Base-by-base conservation (phyloP, 106 monocot genomes). In the Alisma plantagoaquatica region DNA sequence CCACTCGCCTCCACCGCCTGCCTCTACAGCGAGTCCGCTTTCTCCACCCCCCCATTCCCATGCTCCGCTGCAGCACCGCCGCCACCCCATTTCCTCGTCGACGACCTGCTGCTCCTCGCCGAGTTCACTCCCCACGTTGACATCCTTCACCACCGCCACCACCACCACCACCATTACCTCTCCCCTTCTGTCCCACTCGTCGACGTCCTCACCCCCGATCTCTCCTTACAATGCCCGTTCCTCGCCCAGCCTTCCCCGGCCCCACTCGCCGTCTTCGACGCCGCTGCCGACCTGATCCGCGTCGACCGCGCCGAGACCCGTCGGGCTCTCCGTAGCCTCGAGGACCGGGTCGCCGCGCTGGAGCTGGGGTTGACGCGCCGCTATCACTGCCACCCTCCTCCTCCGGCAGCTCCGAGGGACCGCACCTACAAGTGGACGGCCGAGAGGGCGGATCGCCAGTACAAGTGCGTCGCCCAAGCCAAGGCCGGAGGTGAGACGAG, bases 371-470 rank as follows among this genome's bases (percentile, higher is more conserved):
- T 69, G 43, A 50, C 53, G 1, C 70, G 42, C 3, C 48, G 49
- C 14, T 3, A 27, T 2, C 35, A 19, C 23, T 16, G 53, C 6
- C 8, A n/a, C 43, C 0, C 53, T 43, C 43, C 58, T 12, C 10
- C 20, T 21, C 24, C 31, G 33, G 35, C 35, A 14, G 35, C 6
- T 6, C 6, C 6, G 35, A 33, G 27, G 24, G 74, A 83, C 29
- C 63, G 79, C 10, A 90, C 79, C 74, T 83, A 74, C 68, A 80
- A 70, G 12, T 90, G 79, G 79, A 77, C 75, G 62, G 53, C 76
- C 20, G 44, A 52, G 49, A 66, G 60, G 53, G 67, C 47, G 41
- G 76, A 75, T 49, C 48, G 69, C 46, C 79, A 77, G 80, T 80
- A 77, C 48, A 74, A 73, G 69, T 50, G 70, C 51, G 61, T 46